Percentiles rank a stretch among this genome's conserved stretches.
Conservation (phyloP, 2,329 filamentous ascomycete species). For the Aspergillus latus region DNA sequence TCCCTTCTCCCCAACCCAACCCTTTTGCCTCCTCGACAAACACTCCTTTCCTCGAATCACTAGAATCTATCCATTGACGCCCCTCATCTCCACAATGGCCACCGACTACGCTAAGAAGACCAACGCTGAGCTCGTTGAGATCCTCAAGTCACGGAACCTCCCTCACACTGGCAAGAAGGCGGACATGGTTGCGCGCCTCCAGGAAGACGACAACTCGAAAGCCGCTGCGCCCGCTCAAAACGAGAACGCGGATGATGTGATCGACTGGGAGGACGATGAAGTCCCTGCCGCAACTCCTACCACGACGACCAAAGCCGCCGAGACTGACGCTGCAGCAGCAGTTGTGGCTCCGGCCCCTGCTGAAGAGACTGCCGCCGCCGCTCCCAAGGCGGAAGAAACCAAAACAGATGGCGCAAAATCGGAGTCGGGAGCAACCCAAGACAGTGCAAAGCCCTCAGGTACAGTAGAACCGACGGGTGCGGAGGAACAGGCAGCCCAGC, state of each 20-base stretch:
- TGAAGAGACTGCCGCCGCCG: constrained; percentile 10
- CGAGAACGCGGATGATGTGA: constrained; percentile 43
- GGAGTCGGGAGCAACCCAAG: constrained; percentile 17
- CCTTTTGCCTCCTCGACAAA: background rate
- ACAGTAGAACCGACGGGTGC: constrained; percentile 18
- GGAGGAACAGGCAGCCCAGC: constrained; percentile 17
- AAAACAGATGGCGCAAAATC: constrained; percentile 18
- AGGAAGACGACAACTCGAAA: constrained; percentile 43
- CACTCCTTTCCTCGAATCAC: background rate
- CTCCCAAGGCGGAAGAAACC: constrained; percentile 26
- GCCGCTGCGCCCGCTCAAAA: constrained; percentile 23
- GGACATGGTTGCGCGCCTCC: constrained; percentile 49
- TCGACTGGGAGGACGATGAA: constrained; percentile 48
- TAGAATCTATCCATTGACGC: background rate
- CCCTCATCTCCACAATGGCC: constrained; percentile 30
- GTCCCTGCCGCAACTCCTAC: constrained; percentile 28
- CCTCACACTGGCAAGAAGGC: constrained; percentile 52
- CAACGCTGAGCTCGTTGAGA: constrained; percentile 50
- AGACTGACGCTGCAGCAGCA: constrained; percentile 27
- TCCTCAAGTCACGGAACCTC: constrained; percentile 50
- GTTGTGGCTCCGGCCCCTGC: constrained; percentile 19
- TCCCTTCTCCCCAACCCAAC: background rate
- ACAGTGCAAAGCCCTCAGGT: constrained; percentile 18
- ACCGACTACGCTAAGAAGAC: constrained; percentile 53
- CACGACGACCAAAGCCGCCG: constrained; percentile 28